Percentiles rank a stretch among this genome's conserved stretches.
Conservation (phyloP, 345 rosid species). For the Eucalyptus coolabah region DNA sequence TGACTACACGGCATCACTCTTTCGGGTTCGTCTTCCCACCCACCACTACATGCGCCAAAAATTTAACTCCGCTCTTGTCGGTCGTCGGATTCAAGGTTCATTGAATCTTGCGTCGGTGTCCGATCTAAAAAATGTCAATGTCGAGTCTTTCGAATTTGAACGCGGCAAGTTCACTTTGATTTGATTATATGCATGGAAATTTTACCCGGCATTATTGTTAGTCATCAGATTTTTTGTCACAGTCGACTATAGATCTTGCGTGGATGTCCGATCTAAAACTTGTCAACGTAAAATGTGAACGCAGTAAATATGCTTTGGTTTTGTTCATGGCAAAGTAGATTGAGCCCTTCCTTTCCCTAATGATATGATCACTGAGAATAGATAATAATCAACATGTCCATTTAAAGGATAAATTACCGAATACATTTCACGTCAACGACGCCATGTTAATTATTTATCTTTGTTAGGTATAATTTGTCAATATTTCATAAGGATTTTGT, state of each 20-base stretch:
- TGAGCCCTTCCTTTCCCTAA: background rate
- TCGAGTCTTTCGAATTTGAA: background rate
- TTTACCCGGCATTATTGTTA: background rate
- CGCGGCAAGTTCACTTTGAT: no score
- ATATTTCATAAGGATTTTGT: background rate
- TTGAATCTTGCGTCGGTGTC: no score
- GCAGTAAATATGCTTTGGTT: background rate
- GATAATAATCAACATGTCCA: background rate
- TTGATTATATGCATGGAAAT: background rate
- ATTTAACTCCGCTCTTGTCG: background rate
- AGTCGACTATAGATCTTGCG: background rate
- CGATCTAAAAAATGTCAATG: no score
- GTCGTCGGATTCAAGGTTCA: no score
- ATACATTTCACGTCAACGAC: fast-evolving
- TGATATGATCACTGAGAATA: background rate
- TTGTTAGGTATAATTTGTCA: background rate
- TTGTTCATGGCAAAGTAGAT: background rate
- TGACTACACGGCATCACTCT: background rate
- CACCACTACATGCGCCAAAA: background rate
- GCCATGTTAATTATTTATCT: background rate
- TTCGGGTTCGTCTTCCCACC: background rate
- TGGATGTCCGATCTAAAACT: background rate
- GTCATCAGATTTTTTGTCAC: background rate
- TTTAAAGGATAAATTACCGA: background rate
- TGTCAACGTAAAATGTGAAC: background rate